Evolutionary conservation across 257 asterid genomes (phyloP).

Genomic region (Solanum bulbocastanum): DNA sequence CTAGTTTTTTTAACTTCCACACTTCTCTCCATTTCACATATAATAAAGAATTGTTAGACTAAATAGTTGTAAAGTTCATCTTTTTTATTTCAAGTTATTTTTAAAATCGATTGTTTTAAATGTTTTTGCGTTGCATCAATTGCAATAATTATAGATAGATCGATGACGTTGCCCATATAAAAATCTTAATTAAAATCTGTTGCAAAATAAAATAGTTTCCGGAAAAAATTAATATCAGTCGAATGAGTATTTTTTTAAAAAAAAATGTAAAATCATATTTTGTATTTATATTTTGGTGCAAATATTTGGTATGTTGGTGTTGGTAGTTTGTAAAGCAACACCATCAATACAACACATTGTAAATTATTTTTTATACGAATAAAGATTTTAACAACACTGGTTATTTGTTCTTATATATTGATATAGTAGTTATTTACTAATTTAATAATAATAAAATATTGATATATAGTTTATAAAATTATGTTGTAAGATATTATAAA

Average conservation of each 20-base stretch:
- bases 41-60: neutral
- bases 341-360: neutral
- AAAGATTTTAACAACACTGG: neutral
- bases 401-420: neutral
- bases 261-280: neutral
- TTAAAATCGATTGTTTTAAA: neutral
- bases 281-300: neutral
- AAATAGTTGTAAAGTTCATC: neutral
- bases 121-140: neutral
- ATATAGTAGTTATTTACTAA: neutral
- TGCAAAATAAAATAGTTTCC: too few species aligned
- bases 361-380: neutral
- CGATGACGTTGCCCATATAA: neutral
- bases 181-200: neutral
- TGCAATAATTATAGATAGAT: neutral
- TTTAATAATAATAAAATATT: too few species aligned
- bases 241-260: neutral
- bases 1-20: too few species aligned
- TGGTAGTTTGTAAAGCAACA: neutral
- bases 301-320: neutral
- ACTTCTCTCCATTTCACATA: too few species aligned
- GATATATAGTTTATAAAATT: neutral
- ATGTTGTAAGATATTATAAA: neutral
- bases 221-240: too few species aligned
- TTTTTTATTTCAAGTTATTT: too few species aligned